Percentiles rank a stretch among this genome's conserved stretches.
These are phyloP conservation scores for Boletus semigastroideus DNA, from an alignment of 1,284 basidiomycete species.

Conservation along the genomic window DNA sequence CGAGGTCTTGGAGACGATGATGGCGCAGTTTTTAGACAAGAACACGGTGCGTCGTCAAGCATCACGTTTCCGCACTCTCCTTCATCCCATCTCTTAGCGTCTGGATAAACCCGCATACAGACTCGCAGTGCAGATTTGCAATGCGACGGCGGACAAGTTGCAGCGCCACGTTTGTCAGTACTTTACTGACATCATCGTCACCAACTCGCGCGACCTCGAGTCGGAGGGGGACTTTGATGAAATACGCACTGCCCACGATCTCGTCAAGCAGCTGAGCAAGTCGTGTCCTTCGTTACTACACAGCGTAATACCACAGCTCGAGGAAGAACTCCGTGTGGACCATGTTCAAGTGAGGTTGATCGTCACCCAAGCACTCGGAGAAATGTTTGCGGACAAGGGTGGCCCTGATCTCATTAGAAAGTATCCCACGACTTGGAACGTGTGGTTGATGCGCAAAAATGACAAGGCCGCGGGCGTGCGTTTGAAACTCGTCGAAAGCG, in stretches of 20 bases:
- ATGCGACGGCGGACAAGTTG: conserved; percentile 79
- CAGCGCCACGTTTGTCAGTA: conserved; percentile 90
- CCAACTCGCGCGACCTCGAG: conserved; percentile 56
- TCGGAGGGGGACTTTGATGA: conserved; percentile 62
- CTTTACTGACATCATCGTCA: conserved; percentile 84
- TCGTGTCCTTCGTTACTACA: conserved; percentile 81
- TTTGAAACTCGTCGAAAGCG: conserved; percentile 76
- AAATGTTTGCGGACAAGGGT: conserved; percentile 84
- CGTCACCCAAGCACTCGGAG: conserved; percentile 83
- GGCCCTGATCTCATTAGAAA: conserved; percentile 74
- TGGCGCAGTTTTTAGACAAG: conserved; percentile 85
- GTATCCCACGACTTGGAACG: conserved; percentile 83
- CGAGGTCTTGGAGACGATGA: conserved; percentile 79
- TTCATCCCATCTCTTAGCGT: conserved; percentile 41
- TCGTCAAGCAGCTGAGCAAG: conserved; percentile 83
- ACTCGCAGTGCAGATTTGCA: conserved; percentile 89
- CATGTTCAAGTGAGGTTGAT: conserved; percentile 72
- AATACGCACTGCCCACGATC: conserved; percentile 76
- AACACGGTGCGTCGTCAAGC: conserved; percentile 48
- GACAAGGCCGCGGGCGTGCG: conserved; percentile 79
- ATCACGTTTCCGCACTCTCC: not conserved
- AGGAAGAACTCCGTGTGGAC: conserved; percentile 85
- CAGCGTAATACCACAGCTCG: conserved; percentile 91
- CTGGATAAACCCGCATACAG: conserved; percentile 78
- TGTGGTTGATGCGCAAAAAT: conserved; percentile 80